phyloP scores from a whole-genome alignment of 1,284 basidiomycete species.

The Ganoderma leucocontextum region DNA sequence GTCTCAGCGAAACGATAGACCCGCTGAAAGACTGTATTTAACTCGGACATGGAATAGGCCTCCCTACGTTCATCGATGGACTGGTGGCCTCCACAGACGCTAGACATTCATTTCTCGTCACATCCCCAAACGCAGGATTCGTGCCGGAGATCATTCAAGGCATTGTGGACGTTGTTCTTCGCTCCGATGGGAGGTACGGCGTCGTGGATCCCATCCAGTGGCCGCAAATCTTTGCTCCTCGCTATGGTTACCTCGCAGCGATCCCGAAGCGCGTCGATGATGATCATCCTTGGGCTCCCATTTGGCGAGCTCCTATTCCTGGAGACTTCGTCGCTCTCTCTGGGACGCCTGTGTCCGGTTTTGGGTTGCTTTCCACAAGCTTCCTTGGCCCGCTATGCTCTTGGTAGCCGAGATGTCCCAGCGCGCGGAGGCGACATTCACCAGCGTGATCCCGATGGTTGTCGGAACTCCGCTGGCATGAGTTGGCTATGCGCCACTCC shows the following conservation, averaged over 20 bases:
- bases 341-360: too few species aligned
- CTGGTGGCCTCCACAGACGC: too few species aligned
- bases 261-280: not conserved
- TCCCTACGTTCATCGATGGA: too few species aligned
- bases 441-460: not conserved
- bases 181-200: too few species aligned
- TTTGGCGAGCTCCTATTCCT: not conserved
- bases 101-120: too few species aligned
- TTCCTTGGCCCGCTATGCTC: not conserved
- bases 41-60: too few species aligned
- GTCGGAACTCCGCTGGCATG: not conserved
- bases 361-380: not conserved
- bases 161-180: too few species aligned
- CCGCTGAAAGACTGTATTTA: too few species aligned
- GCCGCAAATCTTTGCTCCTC: constrained; percentile 12
- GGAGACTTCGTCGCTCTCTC: not conserved
- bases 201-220: constrained; percentile 20
- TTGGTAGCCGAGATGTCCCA: not conserved
- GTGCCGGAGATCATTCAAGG: too few species aligned
- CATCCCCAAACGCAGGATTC: too few species aligned
- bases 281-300: not conserved
- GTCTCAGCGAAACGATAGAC: too few species aligned
- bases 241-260: not conserved
- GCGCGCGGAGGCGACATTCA: too few species aligned
- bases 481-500: not conserved